Evolutionary conservation across 345 rosid species (phyloP), one percentile per base, ranked within the genome.

Genomic region (Rhodamnia rubescens): DNA sequence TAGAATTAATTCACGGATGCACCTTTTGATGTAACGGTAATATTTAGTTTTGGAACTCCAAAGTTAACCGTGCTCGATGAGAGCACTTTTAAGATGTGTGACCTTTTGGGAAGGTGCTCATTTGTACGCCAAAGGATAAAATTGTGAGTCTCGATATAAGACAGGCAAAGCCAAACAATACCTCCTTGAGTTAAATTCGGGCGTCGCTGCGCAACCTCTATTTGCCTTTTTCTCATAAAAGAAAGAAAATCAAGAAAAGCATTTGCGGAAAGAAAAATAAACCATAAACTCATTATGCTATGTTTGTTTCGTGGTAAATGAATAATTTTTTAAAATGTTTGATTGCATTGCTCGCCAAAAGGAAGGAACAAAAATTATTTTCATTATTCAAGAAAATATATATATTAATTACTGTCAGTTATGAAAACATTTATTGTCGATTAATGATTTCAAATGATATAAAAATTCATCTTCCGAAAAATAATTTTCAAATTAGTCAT

Each of bases 241-340:
- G 24, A 32, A 0, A 69, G 78, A 16, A 69, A 11, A 69, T 69
- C 11, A 22, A 22, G 58, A 22, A 56, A 56, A 24, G 12, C 5
- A 2, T 6, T 32, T 18, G 3, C 1, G 9, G 0, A 54, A 69
- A 36, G 11, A 18, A 11, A 69, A 69, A 8, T 13, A 36, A 69
- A 36, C 22, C 3, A 0, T 18, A 36, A 69, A 69, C 11, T 24
- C 13, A 18, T 64, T 3, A 64, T 0, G 11, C 1, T 64, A 1
- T 0, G 4, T 32, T 18, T 36, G 4, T 18, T 32, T 32, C 4
- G 1, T 0, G 1, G 0, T 18, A 36, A 32, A 32, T 69, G 0
- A 69, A 32, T 32, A 2, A 69, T 69, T 8, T 69, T 36, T 0
- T 0, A 18, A 69, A 64, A 8, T 18, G 9, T 55, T 8, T 55